Conservation (phyloP, 257 asterid genomes). For the Knoxia roxburghii region DNA sequence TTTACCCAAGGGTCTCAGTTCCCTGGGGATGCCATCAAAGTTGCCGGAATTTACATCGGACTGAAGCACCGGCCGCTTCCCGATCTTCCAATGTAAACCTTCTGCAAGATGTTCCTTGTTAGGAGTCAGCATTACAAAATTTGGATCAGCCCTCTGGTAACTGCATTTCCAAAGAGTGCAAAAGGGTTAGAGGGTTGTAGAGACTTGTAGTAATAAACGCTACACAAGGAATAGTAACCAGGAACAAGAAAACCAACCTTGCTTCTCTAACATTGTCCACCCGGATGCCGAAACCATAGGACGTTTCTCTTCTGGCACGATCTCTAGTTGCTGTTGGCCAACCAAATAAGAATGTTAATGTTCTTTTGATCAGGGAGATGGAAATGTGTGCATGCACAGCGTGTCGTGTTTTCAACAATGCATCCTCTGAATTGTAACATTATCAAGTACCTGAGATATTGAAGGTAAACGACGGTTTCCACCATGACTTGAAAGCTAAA, state of each 20-base stretch:
- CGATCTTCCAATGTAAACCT: conserved; percentile 77
- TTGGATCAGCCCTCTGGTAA: conserved; percentile 88
- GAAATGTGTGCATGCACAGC: background rate
- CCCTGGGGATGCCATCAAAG: conserved; percentile 69
- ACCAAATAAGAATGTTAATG: conserved; percentile 11
- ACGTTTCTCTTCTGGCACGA: conserved; percentile 54
- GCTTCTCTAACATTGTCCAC: conserved; percentile 82
- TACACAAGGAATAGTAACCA: conserved; percentile 1
- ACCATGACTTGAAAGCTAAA: conserved; percentile 92
- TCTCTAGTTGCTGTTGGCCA: conserved; percentile 64
- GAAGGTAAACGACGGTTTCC: conserved; percentile 92
- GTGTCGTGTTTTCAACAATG: too few relatives aligned
- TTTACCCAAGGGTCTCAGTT: conserved; percentile 66
- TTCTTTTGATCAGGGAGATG: background rate
- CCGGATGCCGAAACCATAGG: conserved; percentile 65
- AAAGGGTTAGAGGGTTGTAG: conserved; percentile 1
- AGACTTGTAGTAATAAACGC: background rate
- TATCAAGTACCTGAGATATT: conserved; percentile 75
- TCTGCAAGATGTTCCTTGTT: conserved; percentile 92
- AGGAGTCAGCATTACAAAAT: conserved; percentile 88
- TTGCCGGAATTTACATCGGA: conserved; percentile 77
- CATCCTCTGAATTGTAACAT: too few relatives aligned
- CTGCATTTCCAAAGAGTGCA: conserved; percentile 28
- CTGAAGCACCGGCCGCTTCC: conserved; percentile 62
- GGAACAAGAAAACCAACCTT: conserved; percentile 38